Conservation (phyloP, 129 eudicot species). For the Lonicera japonica region DNA sequence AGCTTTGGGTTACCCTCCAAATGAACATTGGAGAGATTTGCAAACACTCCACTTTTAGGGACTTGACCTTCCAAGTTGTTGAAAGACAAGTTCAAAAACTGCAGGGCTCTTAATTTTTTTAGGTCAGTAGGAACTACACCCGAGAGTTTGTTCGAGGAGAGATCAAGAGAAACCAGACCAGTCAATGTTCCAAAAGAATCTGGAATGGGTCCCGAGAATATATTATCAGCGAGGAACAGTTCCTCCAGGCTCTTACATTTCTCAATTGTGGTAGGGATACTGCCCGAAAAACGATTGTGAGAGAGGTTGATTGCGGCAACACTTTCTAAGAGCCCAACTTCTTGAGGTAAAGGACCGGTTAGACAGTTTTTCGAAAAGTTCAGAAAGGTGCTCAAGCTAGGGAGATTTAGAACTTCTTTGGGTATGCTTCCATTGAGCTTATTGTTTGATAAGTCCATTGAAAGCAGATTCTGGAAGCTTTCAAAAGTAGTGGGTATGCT, state of each 20-base stretch:
- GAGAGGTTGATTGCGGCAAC: conserved; percentile 46
- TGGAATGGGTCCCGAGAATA: conserved; percentile 44
- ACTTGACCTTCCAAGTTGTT: conserved; percentile 55
- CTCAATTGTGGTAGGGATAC: conserved; percentile 39
- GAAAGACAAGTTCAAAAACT: conserved; percentile 50
- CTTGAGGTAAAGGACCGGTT: conserved; percentile 45
- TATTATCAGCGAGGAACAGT: conserved; percentile 29
- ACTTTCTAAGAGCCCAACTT: conserved; percentile 33
- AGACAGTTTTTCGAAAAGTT: conserved; percentile 49
- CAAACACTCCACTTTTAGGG: conserved; percentile 47
- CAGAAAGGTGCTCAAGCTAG: conserved; percentile 36
- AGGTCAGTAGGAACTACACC: conserved; percentile 46
- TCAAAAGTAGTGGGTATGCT: conserved; percentile 39
- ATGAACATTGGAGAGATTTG: conserved; percentile 31
- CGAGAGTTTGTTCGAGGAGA: conserved; percentile 59
- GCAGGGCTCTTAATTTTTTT: conserved; percentile 32
- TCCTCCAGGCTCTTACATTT: conserved; percentile 52
- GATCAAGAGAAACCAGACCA: conserved; percentile 54
- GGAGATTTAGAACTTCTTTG: conserved; percentile 30
- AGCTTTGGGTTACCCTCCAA: conserved; percentile 55
- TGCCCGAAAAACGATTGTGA: conserved; percentile 34
- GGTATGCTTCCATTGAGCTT: conserved; percentile 55
- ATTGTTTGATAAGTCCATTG: conserved; percentile 49
- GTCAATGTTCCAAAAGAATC: conserved; percentile 29
- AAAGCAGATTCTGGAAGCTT: conserved; percentile 24